phyloP scores from a whole-genome alignment of 495 filamentous ascomycete genomes.

The Aspergillus egyptiacus region DNA sequence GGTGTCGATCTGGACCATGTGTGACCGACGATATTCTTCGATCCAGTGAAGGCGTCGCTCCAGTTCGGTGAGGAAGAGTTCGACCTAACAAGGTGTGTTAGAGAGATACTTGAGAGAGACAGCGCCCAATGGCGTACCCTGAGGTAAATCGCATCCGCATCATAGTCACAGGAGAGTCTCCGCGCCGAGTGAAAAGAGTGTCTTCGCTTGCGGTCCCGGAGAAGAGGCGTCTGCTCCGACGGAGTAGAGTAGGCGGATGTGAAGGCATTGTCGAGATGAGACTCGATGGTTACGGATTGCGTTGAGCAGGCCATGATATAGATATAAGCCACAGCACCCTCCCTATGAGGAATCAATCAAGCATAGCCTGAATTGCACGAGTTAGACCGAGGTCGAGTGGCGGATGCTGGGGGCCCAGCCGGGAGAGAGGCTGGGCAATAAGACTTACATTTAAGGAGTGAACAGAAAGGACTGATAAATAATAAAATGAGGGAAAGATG shows the following conservation, averaged over 20 bases:
- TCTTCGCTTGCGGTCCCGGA: conserved; percentile 47
- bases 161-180: conserved; percentile 57
- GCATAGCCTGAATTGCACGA: conserved; percentile 10
- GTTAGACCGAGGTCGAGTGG: conserved; percentile 10
- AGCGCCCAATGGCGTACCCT: conserved; percentile 52
- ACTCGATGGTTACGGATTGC: conserved; percentile 42
- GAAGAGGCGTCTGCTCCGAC: conserved; percentile 30
- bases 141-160: conserved; percentile 62
- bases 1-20: conserved; percentile 72
- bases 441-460: conserved; percentile 9
- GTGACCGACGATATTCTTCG: conserved; percentile 79
- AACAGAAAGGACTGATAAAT: conserved; percentile 2
- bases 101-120: too few species aligned
- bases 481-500: neutral
- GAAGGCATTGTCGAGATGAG: conserved; percentile 29
- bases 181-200: conserved; percentile 61
- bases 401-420: conserved; percentile 7
- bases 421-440: conserved; percentile 1
- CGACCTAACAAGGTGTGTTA: conserved; percentile 50
- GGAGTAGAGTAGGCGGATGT: conserved; percentile 31
- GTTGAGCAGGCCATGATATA: conserved; percentile 42
- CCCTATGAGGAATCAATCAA: conserved; percentile 4
- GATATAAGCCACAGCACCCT: neutral
- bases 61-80: conserved; percentile 83
- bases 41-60: conserved; percentile 82